Evolutionary conservation across 148 eudicot species (phyloP).

Genomic region (Tetragonia tetragonoides): DNA sequence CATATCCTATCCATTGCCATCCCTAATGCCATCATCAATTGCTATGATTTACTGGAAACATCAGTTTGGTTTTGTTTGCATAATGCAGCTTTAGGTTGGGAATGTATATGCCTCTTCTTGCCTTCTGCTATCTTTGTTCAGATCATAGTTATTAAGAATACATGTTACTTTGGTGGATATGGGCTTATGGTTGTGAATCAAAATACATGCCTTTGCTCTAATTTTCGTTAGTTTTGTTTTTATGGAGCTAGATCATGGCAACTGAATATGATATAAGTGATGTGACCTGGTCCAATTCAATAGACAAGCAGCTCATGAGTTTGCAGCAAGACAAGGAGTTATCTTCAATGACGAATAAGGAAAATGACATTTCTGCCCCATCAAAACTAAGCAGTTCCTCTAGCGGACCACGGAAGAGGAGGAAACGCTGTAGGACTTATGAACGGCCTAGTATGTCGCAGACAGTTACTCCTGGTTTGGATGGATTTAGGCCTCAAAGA

Average conservation of each 20-base stretch:
- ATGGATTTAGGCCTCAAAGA: background rate
- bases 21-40: background rate
- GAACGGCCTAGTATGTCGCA: constrained; percentile 15
- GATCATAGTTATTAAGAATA: no score
- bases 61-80: no score
- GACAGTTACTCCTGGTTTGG: constrained; percentile 7
- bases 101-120: no score
- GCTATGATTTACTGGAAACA: no score
- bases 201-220: no score
- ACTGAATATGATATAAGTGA: constrained; percentile 9
- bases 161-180: no score
- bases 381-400: constrained; percentile 15
- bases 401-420: constrained; percentile 22
- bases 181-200: no score
- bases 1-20: no score
- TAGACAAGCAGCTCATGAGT: background rate
- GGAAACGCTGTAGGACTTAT: constrained; percentile 30
- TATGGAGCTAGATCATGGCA: constrained; percentile 6
- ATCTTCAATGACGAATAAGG: background rate
- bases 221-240: no score
- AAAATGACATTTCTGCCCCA: background rate
- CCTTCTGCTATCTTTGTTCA: no score
- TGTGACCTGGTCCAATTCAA: constrained; percentile 1
- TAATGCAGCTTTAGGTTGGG: no score
- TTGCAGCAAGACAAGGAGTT: constrained; percentile 4